Conservation (phyloP, 1,139 yeast species). For the Saccharomyces hybrid region DNA sequence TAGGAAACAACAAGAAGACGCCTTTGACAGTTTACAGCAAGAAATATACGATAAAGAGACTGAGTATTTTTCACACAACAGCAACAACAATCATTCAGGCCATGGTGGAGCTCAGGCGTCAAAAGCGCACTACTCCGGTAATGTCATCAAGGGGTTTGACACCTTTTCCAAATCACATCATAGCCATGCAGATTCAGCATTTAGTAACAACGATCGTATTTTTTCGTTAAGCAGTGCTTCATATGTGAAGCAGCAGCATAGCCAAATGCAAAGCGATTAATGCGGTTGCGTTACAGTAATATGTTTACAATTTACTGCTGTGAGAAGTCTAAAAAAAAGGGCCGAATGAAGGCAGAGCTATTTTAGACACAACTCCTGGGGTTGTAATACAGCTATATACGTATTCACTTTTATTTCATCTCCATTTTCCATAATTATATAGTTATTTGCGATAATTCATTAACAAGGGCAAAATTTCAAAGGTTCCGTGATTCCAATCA, state of each 20-base stretch:
- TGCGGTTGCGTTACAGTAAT: not conserved
- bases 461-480: not conserved
- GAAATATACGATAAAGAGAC: conserved; percentile 77
- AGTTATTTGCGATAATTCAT: not conserved
- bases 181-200: conserved; percentile 41
- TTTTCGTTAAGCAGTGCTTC: conserved; percentile 76
- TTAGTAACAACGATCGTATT: conserved; percentile 76
- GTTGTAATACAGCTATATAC: not conserved
- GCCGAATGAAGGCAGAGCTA: not conserved
- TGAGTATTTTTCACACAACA: conserved; percentile 62
- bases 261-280: conserved; percentile 26
- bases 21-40: conserved; percentile 61
- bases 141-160: conserved; percentile 85
- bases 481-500: not conserved
- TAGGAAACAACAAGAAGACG: conserved; percentile 59
- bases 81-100: conserved; percentile 21
- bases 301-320: not conserved
- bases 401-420: not conserved
- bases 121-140: conserved; percentile 47
- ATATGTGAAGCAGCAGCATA: conserved; percentile 55
- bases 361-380: not conserved
- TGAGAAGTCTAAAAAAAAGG: not conserved
- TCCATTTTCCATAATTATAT: not conserved
- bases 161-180: conserved; percentile 51
- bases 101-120: conserved; percentile 7